Evolutionary conservation across 2,329 filamentous ascomycete species (phyloP).

Genomic region (Epichloe bromicola): DNA sequence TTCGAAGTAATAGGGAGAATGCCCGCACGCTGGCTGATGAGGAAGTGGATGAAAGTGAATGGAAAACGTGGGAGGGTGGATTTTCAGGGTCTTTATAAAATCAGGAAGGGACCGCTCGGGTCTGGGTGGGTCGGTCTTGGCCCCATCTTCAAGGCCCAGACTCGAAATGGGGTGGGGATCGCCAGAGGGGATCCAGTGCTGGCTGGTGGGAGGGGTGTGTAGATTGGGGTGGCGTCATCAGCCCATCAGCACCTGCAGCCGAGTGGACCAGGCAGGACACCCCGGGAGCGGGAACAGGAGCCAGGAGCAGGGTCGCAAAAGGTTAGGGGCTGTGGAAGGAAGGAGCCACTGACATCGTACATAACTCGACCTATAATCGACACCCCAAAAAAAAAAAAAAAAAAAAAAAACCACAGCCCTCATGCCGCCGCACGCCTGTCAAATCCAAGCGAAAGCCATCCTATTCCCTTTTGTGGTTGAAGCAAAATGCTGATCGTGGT

Average conservation of each 20-base stretch:
- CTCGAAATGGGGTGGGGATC: background rate
- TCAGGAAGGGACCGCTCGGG: background rate
- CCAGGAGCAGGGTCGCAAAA: background rate
- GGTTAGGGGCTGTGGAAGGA: background rate
- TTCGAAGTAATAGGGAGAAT: background rate
- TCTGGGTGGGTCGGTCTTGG: background rate
- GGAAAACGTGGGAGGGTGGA: background rate
- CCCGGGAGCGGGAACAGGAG: background rate
- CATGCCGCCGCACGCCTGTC: too few relatives aligned
- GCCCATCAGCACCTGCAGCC: background rate
- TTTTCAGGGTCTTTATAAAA: conserved; percentile 14
- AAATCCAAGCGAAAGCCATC: too few relatives aligned
- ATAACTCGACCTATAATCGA: too few relatives aligned
- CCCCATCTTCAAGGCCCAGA: background rate
- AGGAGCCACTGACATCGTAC: background rate
- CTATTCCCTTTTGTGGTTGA: too few relatives aligned
- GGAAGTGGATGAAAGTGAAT: background rate
- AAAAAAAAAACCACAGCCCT: too few relatives aligned
- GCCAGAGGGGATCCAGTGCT: background rate
- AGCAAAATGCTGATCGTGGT: too few relatives aligned
- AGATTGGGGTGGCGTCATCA: background rate
- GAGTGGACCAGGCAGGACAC: too few relatives aligned
- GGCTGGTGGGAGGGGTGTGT: background rate
- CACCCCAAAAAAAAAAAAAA: too few relatives aligned
- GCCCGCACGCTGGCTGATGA: background rate